These are phyloP conservation scores for Chamaecrista fasciculata DNA, from an alignment of 306 rosid genomes.

Conservation along the genomic window DNA sequence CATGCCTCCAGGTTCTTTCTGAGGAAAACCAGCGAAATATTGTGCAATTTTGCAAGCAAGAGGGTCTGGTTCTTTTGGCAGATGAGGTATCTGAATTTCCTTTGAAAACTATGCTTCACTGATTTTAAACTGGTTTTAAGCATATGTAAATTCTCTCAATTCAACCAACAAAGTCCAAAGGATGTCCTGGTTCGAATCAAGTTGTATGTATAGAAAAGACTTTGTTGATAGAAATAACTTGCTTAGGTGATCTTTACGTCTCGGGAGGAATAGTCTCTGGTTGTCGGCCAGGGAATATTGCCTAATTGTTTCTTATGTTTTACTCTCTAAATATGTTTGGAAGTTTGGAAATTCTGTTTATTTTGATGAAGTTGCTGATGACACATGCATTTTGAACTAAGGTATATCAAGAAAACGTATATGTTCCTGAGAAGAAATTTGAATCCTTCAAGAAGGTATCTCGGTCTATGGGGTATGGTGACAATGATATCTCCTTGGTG, in stretches of 20 bases:
- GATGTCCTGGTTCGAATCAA: no score
- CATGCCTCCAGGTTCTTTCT: constrained; percentile 37
- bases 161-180: no score
- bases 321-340: not conserved
- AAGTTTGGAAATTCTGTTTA: not conserved
- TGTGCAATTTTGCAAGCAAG: constrained; percentile 62
- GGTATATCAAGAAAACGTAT: constrained; percentile 89
- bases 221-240: no score
- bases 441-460: constrained; percentile 87
- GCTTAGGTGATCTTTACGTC: no score
- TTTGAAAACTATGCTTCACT: constrained; percentile 6
- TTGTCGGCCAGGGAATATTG: no score
- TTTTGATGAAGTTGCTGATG: not conserved
- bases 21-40: constrained; percentile 51
- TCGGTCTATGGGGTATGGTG: constrained; percentile 82
- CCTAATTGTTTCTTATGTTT: no score
- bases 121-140: not conserved
- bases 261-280: no score
- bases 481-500: constrained; percentile 62
- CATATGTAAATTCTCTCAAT: no score
- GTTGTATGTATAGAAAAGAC: no score
- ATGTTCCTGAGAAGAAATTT: constrained; percentile 77
- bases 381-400: constrained; percentile 27
- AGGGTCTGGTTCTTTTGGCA: constrained; percentile 64
- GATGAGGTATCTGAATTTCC: constrained; percentile 51